Percentiles rank a stretch among this genome's conserved stretches.
phyloP scores from a whole-genome alignment of 768 basidiomycete species.

The Tephrocybe rancida region DNA sequence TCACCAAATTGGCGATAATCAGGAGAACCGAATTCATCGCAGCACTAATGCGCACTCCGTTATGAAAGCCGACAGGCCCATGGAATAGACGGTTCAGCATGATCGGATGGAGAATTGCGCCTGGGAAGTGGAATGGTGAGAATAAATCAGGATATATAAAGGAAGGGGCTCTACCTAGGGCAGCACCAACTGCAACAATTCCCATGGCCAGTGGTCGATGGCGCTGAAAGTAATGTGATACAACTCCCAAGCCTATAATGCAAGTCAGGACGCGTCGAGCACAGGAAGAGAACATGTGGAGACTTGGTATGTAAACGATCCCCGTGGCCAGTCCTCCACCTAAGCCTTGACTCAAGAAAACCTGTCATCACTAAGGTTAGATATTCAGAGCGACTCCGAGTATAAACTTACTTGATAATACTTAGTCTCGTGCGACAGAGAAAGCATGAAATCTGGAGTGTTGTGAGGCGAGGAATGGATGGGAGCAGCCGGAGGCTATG shows the following conservation, averaged over 20 bases:
- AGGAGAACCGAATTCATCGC: conserved; percentile 35
- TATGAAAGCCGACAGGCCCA: conserved; percentile 37
- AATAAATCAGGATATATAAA: conserved; percentile 1
- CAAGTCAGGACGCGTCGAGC: background rate
- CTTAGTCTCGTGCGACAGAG: conserved; percentile 28
- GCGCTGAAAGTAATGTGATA: conserved; percentile 52
- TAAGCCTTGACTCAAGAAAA: conserved; percentile 48
- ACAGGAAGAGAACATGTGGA: background rate
- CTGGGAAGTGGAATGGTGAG: conserved; percentile 20
- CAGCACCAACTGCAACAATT: conserved; percentile 30
- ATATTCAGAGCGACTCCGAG: background rate
- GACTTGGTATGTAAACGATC: conserved; percentile 40
- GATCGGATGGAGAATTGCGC: conserved; percentile 59
- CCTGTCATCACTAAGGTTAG: conserved; percentile 15
- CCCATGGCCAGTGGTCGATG: conserved; percentile 52
- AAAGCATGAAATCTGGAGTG: conserved; percentile 28
- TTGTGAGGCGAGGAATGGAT: background rate
- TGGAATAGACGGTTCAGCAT: conserved; percentile 54
- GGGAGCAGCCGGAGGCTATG: background rate
- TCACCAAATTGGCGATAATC: conserved; percentile 31
- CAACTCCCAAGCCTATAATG: conserved; percentile 36
- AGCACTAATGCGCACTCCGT: conserved; percentile 41
- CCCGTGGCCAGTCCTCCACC: conserved; percentile 49
- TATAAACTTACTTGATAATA: conserved; percentile 31
- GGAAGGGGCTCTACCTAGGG: background rate